These are phyloP conservation scores for Parafenestella ontariensis DNA, from an alignment of 2,329 filamentous ascomycete genomes.

Conservation along the genomic window DNA sequence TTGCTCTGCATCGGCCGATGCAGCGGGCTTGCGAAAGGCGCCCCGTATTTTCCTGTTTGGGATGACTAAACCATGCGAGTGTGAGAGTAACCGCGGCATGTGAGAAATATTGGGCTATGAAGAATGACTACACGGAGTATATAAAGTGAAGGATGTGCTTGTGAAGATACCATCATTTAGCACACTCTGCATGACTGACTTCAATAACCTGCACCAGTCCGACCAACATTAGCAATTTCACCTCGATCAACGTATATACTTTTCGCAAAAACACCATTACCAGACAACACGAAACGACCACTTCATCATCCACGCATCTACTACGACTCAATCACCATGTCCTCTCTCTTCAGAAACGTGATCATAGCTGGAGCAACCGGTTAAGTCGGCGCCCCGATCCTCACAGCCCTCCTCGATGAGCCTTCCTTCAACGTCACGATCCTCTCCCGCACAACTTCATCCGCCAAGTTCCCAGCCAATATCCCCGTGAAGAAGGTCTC, in stretches of 20 bases:
- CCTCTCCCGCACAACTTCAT: constrained; percentile 38
- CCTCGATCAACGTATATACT: too few species aligned
- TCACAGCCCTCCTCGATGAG: constrained; percentile 41
- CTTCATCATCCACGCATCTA: background rate
- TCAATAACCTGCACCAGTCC: background rate
- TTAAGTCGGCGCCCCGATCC: constrained; percentile 32
- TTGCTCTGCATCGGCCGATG: background rate
- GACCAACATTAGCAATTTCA: background rate
- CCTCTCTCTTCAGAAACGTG: constrained; percentile 25
- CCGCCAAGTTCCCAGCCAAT: constrained; percentile 28
- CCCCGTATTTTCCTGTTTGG: background rate
- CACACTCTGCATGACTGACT: background rate
- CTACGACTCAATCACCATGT: constrained; percentile 1
- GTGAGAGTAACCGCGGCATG: background rate
- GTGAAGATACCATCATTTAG: too few species aligned
- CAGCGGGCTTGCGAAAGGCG: background rate
- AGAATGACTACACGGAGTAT: background rate
- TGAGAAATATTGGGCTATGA: background rate
- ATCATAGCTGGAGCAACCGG: constrained; percentile 38
- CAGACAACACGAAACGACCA: too few species aligned
- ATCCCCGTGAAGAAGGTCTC: constrained; percentile 39
- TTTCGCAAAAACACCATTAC: too few species aligned
- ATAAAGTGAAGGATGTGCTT: background rate
- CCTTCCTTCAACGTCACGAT: constrained; percentile 45
- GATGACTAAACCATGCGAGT: background rate